Evolutionary conservation across 352 stramenopile genomes (phyloP).

Genomic region (Globisporangium iwayamae): DNA sequence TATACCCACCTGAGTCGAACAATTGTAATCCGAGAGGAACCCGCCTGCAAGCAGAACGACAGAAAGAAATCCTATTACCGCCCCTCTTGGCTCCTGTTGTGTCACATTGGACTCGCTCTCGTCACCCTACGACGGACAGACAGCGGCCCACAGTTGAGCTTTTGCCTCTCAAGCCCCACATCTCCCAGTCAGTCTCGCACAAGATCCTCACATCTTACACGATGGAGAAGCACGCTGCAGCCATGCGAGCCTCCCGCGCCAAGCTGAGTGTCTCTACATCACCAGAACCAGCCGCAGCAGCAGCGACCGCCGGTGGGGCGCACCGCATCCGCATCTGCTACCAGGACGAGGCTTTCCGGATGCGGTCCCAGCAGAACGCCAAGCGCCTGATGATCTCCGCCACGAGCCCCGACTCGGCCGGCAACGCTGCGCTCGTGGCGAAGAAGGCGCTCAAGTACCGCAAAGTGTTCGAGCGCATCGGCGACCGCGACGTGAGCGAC

Average conservation of each 20-base stretch:
- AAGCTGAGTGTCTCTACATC: not conserved
- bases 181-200: not conserved
- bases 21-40: no score
- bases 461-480: conserved; percentile 10
- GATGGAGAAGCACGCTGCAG: no score
- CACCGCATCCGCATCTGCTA: conserved; percentile 33
- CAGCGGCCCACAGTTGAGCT: not conserved
- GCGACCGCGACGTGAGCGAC: conserved; percentile 5
- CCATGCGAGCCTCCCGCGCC: not conserved
- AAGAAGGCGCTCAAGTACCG: conserved; percentile 20
- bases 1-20: no score
- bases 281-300: not conserved
- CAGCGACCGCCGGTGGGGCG: not conserved
- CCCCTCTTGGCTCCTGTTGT: not conserved
- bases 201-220: no score
- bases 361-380: conserved; percentile 25
- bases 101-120: not conserved
- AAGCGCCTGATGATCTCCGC: conserved; percentile 34
- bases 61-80: no score
- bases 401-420: conserved; percentile 9
- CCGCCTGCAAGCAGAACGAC: no score
- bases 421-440: conserved; percentile 2
- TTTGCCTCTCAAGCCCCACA: not conserved
- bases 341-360: conserved; percentile 33
- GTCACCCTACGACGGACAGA: no score